These are phyloP conservation scores for Blastocrithidia nonstop DNA, from an alignment of 208 protist species.

Conservation along the genomic window DNA sequence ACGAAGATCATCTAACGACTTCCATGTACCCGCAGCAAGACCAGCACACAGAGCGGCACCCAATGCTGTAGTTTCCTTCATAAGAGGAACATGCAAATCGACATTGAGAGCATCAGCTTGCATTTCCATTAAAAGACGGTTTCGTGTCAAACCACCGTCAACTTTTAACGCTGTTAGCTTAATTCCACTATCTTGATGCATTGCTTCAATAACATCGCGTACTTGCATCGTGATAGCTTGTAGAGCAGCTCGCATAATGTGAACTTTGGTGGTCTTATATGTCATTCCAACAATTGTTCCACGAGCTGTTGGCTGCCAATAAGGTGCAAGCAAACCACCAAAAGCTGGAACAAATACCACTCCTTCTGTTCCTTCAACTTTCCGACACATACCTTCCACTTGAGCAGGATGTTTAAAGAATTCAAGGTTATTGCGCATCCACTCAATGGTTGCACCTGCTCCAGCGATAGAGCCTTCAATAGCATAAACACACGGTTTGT, in stretches of 20 bases:
- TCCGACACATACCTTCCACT: constrained; percentile 33
- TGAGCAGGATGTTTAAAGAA: constrained; percentile 61
- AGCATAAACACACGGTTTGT: constrained; percentile 35
- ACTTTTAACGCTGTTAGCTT: constrained; percentile 70
- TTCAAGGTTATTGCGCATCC: constrained; percentile 88
- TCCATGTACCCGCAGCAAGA: constrained; percentile 41
- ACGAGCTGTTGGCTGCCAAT: constrained; percentile 92
- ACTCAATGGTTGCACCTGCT: constrained; percentile 86
- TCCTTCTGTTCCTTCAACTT: constrained; percentile 45
- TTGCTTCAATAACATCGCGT: constrained; percentile 67
- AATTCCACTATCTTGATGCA: constrained; percentile 64
- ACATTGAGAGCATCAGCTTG: constrained; percentile 85
- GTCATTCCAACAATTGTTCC: constrained; percentile 90
- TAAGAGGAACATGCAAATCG: constrained; percentile 38
- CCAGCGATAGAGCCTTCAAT: constrained; percentile 88
- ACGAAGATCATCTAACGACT: constrained; percentile 31
- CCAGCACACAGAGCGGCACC: constrained; percentile 67
- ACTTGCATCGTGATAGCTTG: constrained; percentile 86
- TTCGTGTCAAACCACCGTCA: constrained; percentile 91
- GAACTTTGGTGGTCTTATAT: constrained; percentile 56
- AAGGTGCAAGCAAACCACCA: constrained; percentile 92
- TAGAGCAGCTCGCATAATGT: constrained; percentile 81
- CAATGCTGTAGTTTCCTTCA: constrained; percentile 64
- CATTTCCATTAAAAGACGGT: constrained; percentile 87
- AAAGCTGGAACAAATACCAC: constrained; percentile 97